Evolutionary conservation across 306 rosid genomes (phyloP).

Genomic region (Malus sieversii): DNA sequence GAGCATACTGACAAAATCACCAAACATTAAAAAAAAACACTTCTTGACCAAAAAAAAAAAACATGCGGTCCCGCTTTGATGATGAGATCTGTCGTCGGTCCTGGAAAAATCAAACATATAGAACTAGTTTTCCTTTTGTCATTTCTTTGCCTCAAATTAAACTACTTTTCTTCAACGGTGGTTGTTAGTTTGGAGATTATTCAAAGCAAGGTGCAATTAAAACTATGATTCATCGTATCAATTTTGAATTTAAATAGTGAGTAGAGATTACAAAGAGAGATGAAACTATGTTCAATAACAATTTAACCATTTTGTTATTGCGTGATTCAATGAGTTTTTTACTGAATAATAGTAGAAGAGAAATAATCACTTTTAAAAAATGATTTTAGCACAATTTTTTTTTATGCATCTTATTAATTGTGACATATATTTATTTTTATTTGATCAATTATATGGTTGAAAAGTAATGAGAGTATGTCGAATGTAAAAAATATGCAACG

Average conservation of each 20-base stretch:
- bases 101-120: background rate
- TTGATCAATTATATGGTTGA: too few relatives aligned
- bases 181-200: background rate
- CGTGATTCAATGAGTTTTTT: background rate
- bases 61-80: background rate
- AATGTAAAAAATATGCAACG: too few relatives aligned
- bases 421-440: too few relatives aligned
- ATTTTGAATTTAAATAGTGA: too few relatives aligned
- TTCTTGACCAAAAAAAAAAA: too few relatives aligned
- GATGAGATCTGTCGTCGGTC: background rate
- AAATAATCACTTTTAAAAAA: background rate
- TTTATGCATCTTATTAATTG: too few relatives aligned
- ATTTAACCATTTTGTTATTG: background rate
- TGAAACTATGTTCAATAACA: background rate
- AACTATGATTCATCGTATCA: too few relatives aligned
- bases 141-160: background rate
- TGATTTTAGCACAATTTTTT: too few relatives aligned
- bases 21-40: too few relatives aligned
- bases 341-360: background rate
- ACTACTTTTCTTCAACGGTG: too few relatives aligned
- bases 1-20: too few relatives aligned
- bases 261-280: background rate
- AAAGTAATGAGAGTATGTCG: too few relatives aligned
- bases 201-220: background rate
- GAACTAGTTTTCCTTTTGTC: background rate